phyloP scores from a whole-genome alignment of 768 basidiomycete genomes.

The Leucogyrophana mollusca region DNA sequence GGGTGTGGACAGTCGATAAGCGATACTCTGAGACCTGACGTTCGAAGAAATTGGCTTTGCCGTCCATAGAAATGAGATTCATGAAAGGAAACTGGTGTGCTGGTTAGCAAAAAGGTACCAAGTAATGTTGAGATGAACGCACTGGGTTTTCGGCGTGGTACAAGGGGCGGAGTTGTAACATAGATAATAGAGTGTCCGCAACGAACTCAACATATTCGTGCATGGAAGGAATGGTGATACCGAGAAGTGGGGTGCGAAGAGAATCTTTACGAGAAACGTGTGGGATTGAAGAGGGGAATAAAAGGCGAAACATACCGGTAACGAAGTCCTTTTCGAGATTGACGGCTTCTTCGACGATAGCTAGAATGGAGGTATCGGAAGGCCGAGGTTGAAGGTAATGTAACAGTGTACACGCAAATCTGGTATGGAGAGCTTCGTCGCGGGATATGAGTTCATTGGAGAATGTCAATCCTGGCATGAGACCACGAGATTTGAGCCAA shows the following conservation, averaged over 20 bases:
- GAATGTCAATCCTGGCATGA: conserved; percentile 95
- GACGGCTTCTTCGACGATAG: conserved; percentile 81
- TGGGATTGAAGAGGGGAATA: neutral
- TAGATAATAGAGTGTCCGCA: conserved; percentile 82
- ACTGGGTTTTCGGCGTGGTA: conserved; percentile 74
- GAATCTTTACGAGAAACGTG: conserved; percentile 52
- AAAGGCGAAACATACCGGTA: conserved; percentile 47
- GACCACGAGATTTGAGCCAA: conserved; percentile 95
- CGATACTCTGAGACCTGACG: conserved; percentile 90
- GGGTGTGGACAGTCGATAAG: conserved; percentile 52
- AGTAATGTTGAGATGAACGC: neutral
- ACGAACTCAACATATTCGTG: conserved; percentile 90
- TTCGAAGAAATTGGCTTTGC: conserved; percentile 97
- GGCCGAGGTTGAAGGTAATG: conserved; percentile 77
- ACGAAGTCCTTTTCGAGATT: conserved; percentile 85
- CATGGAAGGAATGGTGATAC: conserved; percentile 94
- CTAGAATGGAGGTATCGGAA: conserved; percentile 70
- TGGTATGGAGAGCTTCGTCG: conserved; percentile 96
- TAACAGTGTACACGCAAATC: conserved; percentile 91
- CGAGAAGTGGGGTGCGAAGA: conserved; percentile 80
- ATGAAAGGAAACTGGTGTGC: conserved; percentile 71
- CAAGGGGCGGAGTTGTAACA: conserved; percentile 78
- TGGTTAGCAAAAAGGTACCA: neutral
- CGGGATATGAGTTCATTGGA: conserved; percentile 96
- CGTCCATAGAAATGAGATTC: conserved; percentile 93